These are phyloP conservation scores for Colletotrichum higginsianum DNA, from an alignment of 2,329 filamentous ascomycete species.

Conservation along the genomic window DNA sequence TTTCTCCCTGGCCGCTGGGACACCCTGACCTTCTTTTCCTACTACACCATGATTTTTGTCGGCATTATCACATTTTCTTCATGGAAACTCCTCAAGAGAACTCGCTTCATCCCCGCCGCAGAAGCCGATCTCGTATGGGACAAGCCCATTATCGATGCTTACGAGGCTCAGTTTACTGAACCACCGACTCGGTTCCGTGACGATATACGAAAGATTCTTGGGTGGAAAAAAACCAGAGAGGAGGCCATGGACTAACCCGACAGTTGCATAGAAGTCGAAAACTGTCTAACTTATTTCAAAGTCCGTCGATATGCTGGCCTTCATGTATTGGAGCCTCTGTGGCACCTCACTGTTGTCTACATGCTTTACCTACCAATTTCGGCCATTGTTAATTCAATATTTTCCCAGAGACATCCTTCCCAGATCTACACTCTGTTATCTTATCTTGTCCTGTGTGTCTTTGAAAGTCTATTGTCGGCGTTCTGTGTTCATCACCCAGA, in stretches of 20 bases:
- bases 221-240: slow-evolving; percentile 47
- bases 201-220: slow-evolving; percentile 64
- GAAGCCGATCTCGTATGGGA: slow-evolving; percentile 75
- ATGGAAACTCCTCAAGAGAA: slow-evolving; percentile 77
- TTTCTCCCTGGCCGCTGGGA: slow-evolving; percentile 61
- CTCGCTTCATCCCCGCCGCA: slow-evolving; percentile 65
- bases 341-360: no score
- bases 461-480: no score
- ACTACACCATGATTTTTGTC: slow-evolving; percentile 72
- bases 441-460: no score
- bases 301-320: no score
- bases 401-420: no score
- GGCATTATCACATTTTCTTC: slow-evolving; percentile 67
- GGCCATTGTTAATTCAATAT: no score
- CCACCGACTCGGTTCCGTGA: slow-evolving; percentile 69
- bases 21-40: slow-evolving; percentile 63
- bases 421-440: no score
- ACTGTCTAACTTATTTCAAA: neutral
- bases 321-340: no score
- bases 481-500: no score
- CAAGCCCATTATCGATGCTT: slow-evolving; percentile 70
- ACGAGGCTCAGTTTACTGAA: slow-evolving; percentile 66
- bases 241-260: neutral
- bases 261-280: neutral
- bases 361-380: no score